Conservation (phyloP, 371 early-diverging fungal species). For the Racocetra persica region DNA sequence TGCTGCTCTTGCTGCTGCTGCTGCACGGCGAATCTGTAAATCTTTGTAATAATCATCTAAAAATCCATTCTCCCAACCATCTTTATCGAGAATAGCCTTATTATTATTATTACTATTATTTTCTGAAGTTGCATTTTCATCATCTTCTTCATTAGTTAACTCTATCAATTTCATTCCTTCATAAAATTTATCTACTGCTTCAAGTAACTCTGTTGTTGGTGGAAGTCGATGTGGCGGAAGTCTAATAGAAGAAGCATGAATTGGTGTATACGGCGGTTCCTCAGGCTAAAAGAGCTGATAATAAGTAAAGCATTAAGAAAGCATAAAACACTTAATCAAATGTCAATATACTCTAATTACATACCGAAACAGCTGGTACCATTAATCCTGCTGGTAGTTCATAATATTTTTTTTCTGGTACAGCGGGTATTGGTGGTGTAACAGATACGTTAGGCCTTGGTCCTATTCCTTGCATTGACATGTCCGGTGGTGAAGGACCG, state of each 20-base stretch:
- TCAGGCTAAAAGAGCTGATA: conserved; percentile 46
- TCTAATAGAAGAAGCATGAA: conserved; percentile 54
- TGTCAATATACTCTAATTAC: conserved; percentile 20
- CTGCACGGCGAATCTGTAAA: conserved; percentile 29
- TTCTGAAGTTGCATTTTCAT: conserved; percentile 42
- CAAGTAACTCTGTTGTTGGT: conserved; percentile 48
- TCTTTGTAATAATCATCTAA: conserved; percentile 56
- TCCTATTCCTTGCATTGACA: conserved; percentile 39
- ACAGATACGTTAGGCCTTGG: conserved; percentile 9
- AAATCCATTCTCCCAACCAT: conserved; percentile 68
- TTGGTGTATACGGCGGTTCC: conserved; percentile 56
- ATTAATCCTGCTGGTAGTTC: conserved; percentile 68
- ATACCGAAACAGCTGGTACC: conserved; percentile 59
- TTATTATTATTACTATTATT: conserved; percentile 42
- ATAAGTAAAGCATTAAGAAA: conserved; percentile 41
- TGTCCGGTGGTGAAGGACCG: conserved; percentile 24
- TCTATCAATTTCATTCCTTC: conserved; percentile 51
- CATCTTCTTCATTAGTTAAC: conserved; percentile 28
- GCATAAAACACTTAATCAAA: conserved; percentile 20
- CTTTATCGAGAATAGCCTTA: conserved; percentile 52
- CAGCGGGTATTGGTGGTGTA: conserved; percentile 23
- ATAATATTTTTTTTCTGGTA: conserved; percentile 54
- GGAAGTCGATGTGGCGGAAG: conserved; percentile 48
- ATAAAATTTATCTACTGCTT: conserved; percentile 59
- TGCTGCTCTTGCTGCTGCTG: conserved; percentile 27